Evolutionary conservation across 169 alveolate species (phyloP).

Genomic region (Amoebophrya sp.): DNA sequence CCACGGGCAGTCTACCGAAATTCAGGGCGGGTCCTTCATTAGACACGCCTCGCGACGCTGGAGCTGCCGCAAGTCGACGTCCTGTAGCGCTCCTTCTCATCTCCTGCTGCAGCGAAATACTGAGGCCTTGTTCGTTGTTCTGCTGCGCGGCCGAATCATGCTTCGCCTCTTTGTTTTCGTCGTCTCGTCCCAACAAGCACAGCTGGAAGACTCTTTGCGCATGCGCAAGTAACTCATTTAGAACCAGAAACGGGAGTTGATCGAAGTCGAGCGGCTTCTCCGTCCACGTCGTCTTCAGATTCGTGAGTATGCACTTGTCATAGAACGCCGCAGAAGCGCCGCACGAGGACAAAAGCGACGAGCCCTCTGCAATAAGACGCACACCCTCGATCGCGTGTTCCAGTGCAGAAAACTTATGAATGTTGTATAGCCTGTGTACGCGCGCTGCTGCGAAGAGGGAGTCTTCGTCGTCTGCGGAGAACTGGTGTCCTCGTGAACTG

Average conservation of each 20-base stretch:
- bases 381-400: neutral
- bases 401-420: neutral
- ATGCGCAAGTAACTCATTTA: neutral
- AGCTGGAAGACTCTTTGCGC: neutral
- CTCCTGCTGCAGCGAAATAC: neutral
- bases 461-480: neutral
- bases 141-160: too few relatives aligned
- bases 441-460: neutral
- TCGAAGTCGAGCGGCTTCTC: neutral
- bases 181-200: neutral
- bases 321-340: neutral
- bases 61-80: too few relatives aligned
- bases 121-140: neutral
- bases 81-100: neutral
- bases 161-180: neutral
- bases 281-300: neutral
- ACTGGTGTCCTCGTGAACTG: neutral
- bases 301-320: neutral
- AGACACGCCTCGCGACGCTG: too few relatives aligned
- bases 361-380: neutral
- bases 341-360: neutral
- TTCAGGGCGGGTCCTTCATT: too few relatives aligned
- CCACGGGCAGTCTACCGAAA: neutral
- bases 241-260: neutral
- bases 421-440: neutral